Conservation (phyloP, 805 yeast species). For the Wickerhamomyces silvicola region DNA sequence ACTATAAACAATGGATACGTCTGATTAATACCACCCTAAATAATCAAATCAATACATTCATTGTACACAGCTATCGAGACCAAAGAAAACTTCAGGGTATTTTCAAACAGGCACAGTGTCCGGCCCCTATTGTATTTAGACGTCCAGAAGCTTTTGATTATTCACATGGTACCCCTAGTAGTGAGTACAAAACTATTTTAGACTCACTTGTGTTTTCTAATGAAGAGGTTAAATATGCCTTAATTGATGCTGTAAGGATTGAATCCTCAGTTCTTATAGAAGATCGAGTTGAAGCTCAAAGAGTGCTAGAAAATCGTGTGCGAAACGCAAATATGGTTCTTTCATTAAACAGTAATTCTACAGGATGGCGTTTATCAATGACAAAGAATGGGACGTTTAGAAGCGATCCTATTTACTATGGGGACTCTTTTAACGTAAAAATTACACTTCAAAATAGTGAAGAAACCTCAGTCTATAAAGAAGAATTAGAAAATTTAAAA, state of each 20-base stretch:
- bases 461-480: slow-evolving; percentile 15
- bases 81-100: slow-evolving; percentile 34
- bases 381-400: slow-evolving; percentile 37
- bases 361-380: slow-evolving; percentile 40
- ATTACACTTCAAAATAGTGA: slow-evolving; percentile 5
- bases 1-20: slow-evolving; percentile 49
- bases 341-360: slow-evolving; percentile 32
- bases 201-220: slow-evolving; percentile 56
- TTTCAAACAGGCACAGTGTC: slow-evolving; percentile 26
- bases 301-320: slow-evolving; percentile 28
- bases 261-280: slow-evolving; percentile 54
- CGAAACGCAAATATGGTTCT: slow-evolving; percentile 36
- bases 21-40: slow-evolving; percentile 52
- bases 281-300: slow-evolving; percentile 45
- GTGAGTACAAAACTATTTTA: slow-evolving; percentile 39
- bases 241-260: slow-evolving; percentile 57
- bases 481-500: slow-evolving; percentile 12
- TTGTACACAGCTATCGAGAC: slow-evolving; percentile 63
- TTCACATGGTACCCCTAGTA: slow-evolving; percentile 35
- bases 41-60: slow-evolving; percentile 49
- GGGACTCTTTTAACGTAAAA: slow-evolving; percentile 10
- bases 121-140: slow-evolving; percentile 42
- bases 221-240: slow-evolving; percentile 47
- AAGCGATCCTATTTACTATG: slow-evolving; percentile 48
- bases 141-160: slow-evolving; percentile 53